Evolutionary conservation across 169 alveolate species (phyloP).

Genomic region (Plasmodium coatneyi): DNA sequence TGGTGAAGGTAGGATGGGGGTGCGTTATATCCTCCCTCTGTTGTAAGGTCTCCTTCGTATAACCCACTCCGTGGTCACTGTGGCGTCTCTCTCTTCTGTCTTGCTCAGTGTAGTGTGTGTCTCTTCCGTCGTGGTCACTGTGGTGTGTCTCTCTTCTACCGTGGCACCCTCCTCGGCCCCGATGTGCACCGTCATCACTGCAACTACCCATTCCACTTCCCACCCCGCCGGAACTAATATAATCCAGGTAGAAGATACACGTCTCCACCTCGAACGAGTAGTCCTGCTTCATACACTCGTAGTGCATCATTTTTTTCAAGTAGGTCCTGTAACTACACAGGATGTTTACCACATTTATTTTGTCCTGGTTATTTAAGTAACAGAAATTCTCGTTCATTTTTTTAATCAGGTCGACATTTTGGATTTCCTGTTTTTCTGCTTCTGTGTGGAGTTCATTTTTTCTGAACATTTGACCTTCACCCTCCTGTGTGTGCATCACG

Average conservation of each 20-base stretch:
- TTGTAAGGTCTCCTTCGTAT: neutral
- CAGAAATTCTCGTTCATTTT: slow-evolving; percentile 20
- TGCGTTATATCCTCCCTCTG: neutral
- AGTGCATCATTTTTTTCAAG: neutral
- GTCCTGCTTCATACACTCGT: slow-evolving; percentile 13
- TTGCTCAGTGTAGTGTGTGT: no score
- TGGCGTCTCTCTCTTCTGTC: neutral
- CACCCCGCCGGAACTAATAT: neutral
- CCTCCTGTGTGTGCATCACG: neutral
- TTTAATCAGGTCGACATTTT: slow-evolving; percentile 5
- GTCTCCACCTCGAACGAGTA: slow-evolving; percentile 42
- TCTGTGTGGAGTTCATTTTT: slow-evolving; percentile 6
- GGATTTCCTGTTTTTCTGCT: slow-evolving; percentile 2
- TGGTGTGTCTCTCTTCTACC: neutral
- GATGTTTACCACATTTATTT: slow-evolving; percentile 2
- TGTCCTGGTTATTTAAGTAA: slow-evolving; percentile 17
- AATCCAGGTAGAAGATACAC: slow-evolving; percentile 6
- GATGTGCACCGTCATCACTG: neutral
- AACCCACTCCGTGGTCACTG: neutral
- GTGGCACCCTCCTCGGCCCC: neutral
- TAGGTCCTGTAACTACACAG: slow-evolving; percentile 1
- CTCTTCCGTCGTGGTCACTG: no score
- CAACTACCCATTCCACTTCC: neutral
- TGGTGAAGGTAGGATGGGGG: neutral
- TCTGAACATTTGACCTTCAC: neutral